phyloP scores from a whole-genome alignment of 345 rosid genomes.

The Bretschneidera sinensis region DNA sequence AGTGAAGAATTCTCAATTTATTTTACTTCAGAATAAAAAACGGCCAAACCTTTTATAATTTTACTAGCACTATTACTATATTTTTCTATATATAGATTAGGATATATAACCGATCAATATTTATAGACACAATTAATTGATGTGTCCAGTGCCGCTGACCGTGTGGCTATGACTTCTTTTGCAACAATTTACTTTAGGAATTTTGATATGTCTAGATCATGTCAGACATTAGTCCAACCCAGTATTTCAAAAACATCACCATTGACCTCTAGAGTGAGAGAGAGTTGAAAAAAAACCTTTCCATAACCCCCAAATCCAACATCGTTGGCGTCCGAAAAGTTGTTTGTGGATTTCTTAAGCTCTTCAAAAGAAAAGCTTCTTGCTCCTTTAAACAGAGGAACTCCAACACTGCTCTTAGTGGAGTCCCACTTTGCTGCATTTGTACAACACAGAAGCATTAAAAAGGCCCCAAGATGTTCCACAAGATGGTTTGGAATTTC shows the following conservation, averaged over 20 bases:
- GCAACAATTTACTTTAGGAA: no score
- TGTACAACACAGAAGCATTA: background rate
- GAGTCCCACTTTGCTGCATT: constrained; percentile 68
- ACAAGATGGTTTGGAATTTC: background rate
- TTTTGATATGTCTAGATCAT: no score
- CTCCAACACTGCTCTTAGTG: constrained; percentile 42
- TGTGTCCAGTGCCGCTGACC: no score
- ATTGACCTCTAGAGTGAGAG: no score
- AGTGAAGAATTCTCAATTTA: no score
- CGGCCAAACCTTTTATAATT: no score
- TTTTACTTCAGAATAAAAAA: no score
- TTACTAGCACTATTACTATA: no score
- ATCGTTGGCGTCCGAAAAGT: constrained; percentile 63
- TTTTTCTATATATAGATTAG: no score
- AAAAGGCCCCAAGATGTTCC: background rate
- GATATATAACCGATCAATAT: no score
- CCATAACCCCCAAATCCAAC: constrained; percentile 94
- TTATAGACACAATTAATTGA: no score
- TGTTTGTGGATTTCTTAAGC: constrained; percentile 56
- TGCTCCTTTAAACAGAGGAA: constrained; percentile 78
- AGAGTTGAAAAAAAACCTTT: constrained; percentile 37
- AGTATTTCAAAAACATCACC: background rate
- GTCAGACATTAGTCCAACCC: background rate
- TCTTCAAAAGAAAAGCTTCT: constrained; percentile 73
- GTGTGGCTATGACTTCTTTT: no score